phyloP scores from a whole-genome alignment of 1,284 basidiomycete genomes.

The Caloboletus inedulis region DNA sequence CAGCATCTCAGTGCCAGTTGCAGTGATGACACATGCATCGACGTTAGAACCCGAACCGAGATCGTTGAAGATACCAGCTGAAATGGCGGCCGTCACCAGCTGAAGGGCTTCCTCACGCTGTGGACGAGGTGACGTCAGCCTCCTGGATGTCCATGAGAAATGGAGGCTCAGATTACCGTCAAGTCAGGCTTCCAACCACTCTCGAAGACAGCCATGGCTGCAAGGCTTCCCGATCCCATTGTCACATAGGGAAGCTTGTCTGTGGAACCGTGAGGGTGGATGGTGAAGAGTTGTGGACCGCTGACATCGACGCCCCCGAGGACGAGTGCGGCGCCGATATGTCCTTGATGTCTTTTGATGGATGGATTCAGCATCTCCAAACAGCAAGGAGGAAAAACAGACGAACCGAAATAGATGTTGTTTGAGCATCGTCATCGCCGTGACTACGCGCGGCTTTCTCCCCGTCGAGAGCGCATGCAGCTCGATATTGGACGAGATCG shows the following conservation, averaged over 20 bases:
- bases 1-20: conserved; percentile 79
- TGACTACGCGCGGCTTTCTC: conserved; percentile 86
- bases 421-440: conserved; percentile 98
- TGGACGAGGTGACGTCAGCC: conserved; percentile 12
- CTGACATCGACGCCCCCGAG: conserved; percentile 95
- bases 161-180: conserved; percentile 49
- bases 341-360: conserved; percentile 78
- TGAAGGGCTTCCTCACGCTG: conserved; percentile 81
- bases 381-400: not conserved
- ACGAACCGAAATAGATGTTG: conserved; percentile 64
- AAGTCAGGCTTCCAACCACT: conserved; percentile 82
- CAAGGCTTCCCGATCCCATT: conserved; percentile 95
- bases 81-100: conserved; percentile 85
- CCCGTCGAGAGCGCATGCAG: conserved; percentile 84
- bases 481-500: conserved; percentile 93
- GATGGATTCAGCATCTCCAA: not conserved
- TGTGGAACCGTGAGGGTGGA: conserved; percentile 95
- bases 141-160: not conserved
- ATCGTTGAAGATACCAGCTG: conserved; percentile 99
- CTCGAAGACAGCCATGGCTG: conserved; percentile 99
- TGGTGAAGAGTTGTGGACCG: conserved; percentile 94
- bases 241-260: conserved; percentile 99
- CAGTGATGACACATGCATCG: conserved; percentile 94
- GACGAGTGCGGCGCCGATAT: conserved; percentile 94
- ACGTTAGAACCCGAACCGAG: conserved; percentile 97